Conservation (phyloP, 2,329 filamentous ascomycete genomes). For the Dothistroma septosporum region DNA sequence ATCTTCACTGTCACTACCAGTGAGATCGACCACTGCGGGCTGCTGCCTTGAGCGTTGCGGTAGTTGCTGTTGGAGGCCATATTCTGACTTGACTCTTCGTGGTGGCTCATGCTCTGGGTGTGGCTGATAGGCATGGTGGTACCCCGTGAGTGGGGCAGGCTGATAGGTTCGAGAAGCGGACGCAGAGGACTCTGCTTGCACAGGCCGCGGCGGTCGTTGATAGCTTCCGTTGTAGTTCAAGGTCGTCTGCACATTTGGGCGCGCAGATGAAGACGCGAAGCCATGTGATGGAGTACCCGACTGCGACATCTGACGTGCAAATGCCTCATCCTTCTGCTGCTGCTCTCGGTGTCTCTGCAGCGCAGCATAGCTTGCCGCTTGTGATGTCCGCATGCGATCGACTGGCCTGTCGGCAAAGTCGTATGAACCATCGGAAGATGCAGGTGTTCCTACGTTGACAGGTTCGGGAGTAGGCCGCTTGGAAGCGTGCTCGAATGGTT, state of each 20-base stretch:
- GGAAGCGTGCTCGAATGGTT: slow-evolving; percentile 20
- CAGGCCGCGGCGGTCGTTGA: slow-evolving; percentile 22
- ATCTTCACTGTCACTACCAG: slow-evolving; percentile 30
- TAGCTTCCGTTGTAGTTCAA: slow-evolving; percentile 27
- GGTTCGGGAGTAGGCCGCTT: slow-evolving; percentile 32
- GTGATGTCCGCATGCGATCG: slow-evolving; percentile 14
- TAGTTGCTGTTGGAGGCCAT: slow-evolving; percentile 12
- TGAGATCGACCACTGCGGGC: slow-evolving; percentile 31
- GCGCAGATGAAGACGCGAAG: slow-evolving; percentile 22
- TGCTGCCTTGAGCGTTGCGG: slow-evolving; percentile 14
- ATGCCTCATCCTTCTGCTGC: slow-evolving; percentile 23
- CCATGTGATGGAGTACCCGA: slow-evolving; percentile 5
- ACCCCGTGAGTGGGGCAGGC: background rate
- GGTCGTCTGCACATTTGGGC: slow-evolving; percentile 30
- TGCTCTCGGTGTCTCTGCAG: slow-evolving; percentile 15
- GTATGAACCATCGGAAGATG: slow-evolving; percentile 25
- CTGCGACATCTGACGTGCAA: slow-evolving; percentile 29
- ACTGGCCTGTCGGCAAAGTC: slow-evolving; percentile 17
- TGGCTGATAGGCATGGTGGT: background rate
- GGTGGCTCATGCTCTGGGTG: background rate
- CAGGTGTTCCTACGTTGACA: slow-evolving; percentile 25
- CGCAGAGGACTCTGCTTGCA: slow-evolving; percentile 14
- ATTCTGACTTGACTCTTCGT: slow-evolving; percentile 10
- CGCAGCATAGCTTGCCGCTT: slow-evolving; percentile 13
- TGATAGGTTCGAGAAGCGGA: slow-evolving; percentile 1